Base-by-base conservation (phyloP, 2,329 filamentous ascomycete species). In the Ceratocystis diversiconidia region DNA sequence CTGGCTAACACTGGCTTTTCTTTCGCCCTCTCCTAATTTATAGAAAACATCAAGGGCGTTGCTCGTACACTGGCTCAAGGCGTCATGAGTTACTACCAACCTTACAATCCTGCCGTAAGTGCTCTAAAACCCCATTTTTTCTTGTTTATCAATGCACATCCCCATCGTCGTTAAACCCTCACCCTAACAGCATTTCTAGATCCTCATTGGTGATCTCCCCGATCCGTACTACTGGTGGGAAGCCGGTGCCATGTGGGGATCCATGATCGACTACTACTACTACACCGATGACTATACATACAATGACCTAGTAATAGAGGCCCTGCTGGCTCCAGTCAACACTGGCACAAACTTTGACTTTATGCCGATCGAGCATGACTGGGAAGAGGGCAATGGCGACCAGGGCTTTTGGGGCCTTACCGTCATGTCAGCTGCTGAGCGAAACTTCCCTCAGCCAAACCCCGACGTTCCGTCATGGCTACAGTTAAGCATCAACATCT, bases 371-470 rank as follows among this genome's bases (percentile, higher is more conserved):
- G 73, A 75, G 65, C 82, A 86, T 69, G 74, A 74, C 12, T 77
- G 77, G 17, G 80, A 84, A 68, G 82, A 87, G 73, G 86, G 87
- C 64, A 90, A 90, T 69, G 87, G 90, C 70, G 87, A 90, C 71
- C 85, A 89, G 72, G 84, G 83, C 41, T 89, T 89, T 72, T 90
- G 87, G 87, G 84, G 80, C 10, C 84, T 89, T 30, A 79, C 84
- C 15, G 80, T 84, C 68, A 80, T 90, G 73, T 78, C 84, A 4
- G 87, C 87, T 0, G 83, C 87, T 2, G 87, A 90, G 74, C 80
- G 83, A 68, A 82, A 84, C 72, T 86, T 86, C 66, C 83, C 86
- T 1, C 80, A 85, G 69, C 81, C 85, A 6, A 76, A 84, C n/a
- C 70, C 74, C 7, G 73, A 73, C 17, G 74, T 82, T 48, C 85